Base-by-base conservation (phyloP, 2,329 filamentous ascomycete genomes). In the Alternaria sp. region DNA sequence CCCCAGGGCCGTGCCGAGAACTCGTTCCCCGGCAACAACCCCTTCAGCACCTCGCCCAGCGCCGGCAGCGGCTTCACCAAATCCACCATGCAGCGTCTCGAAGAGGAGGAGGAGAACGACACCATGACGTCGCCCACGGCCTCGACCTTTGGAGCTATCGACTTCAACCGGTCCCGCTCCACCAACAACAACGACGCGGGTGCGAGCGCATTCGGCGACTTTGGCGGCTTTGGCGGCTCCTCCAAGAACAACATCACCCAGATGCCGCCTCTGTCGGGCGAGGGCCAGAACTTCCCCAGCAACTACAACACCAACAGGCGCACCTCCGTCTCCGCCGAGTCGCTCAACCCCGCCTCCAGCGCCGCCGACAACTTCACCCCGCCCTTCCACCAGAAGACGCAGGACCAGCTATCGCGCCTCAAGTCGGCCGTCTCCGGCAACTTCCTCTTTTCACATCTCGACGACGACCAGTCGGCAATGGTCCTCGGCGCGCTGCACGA, bases 301-400 rank as follows among this genome's bases (percentile, higher is more conserved):
- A 94, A 98, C 80, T 98, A 97, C 83, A 97, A 97, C 80, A 90
- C 97, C 82, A 92, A 89, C 73, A 92, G 96, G 68, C 92, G 96
- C 74, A 97, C 94, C 43, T 98, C 96, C 4, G 96, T 99, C 57
- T 98, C 96, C 44, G 96, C 96, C 55, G 96, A 99, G 82, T 97
- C 95, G 2, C 86, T 98, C 75, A 97, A 97, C 80, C 96, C 96
- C 18, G 92, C 90, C 53, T 90, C 92, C 30, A 90, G 94, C 64
- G 88, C 89, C 61, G 90, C 93, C 74, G 93, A 96, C 79, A 96
- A 93, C 81, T 99, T 95, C 94, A 87, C 90, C 28, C 93, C 96
- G 9, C 96, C 96, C 3, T 88, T 88, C 73, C 93, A 96, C 79
- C 87, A 89, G 67, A 99, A 99, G 85, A 88, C 92, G 0, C 76